A percentile compares a stretch with the other conserved stretches of the same genome.
These are phyloP conservation scores for Rhodotorula mucilaginosa DNA, from an alignment of 1,284 basidiomycete species.

Conservation along the genomic window DNA sequence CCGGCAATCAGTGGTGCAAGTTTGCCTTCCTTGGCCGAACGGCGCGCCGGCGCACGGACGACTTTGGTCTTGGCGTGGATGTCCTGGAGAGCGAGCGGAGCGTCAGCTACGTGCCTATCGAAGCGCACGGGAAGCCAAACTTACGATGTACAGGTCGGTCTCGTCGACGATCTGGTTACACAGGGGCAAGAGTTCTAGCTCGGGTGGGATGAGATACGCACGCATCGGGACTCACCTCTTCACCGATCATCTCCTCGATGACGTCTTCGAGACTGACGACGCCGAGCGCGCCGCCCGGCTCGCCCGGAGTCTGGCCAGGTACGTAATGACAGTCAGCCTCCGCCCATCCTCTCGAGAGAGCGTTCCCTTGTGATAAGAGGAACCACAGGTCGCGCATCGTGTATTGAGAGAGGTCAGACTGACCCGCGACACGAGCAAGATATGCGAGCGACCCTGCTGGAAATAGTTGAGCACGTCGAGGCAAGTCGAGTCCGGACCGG, in stretches of 20 bases:
- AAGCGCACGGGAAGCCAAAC: not conserved
- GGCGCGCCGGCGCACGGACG: slow-evolving; percentile 36
- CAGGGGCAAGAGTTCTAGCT: not conserved
- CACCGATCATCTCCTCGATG: slow-evolving; percentile 75
- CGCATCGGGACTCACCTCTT: slow-evolving; percentile 59
- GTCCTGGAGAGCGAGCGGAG: slow-evolving; percentile 17
- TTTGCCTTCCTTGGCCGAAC: slow-evolving; percentile 34
- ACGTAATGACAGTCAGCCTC: not conserved
- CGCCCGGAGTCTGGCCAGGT: slow-evolving; percentile 50
- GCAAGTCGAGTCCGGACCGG: slow-evolving; percentile 76
- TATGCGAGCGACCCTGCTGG: slow-evolving; percentile 92
- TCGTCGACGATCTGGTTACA: slow-evolving; percentile 37
- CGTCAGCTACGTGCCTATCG: not conserved
- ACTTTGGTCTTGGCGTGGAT: slow-evolving; percentile 44
- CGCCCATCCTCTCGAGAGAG: too few relatives aligned
- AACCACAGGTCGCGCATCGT: not conserved
- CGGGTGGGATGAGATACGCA: too few relatives aligned
- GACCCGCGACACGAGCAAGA: slow-evolving; percentile 78
- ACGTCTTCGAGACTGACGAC: slow-evolving; percentile 54
- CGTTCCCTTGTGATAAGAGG: too few relatives aligned
- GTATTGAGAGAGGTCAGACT: slow-evolving; percentile 53
- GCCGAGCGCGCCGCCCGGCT: slow-evolving; percentile 51
- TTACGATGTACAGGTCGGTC: slow-evolving; percentile 42
- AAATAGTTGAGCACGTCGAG: slow-evolving; percentile 59
- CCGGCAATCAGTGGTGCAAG: slow-evolving; percentile 42